These are phyloP conservation scores for Rosa multiflora DNA, from an alignment of 306 rosid genomes.

Conservation along the genomic window DNA sequence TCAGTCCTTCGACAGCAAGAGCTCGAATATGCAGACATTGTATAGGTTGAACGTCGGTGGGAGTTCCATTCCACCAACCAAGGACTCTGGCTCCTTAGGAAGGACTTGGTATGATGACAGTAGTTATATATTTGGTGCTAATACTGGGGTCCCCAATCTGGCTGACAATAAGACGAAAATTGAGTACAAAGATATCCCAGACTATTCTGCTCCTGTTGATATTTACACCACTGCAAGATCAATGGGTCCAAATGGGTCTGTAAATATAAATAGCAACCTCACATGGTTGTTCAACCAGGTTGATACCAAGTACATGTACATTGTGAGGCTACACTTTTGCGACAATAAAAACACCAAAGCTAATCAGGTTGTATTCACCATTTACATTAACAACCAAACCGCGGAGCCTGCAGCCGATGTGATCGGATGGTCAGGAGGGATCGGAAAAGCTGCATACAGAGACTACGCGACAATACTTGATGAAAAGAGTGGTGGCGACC, in stretches of 20 bases:
- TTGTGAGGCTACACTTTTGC: slow-evolving; percentile 52
- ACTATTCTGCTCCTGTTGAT: slow-evolving; percentile 36
- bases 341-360: slow-evolving; percentile 27
- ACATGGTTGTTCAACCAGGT: slow-evolving; percentile 48
- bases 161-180: slow-evolving; percentile 22
- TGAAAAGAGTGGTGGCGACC: slow-evolving; percentile 24
- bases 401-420: slow-evolving; percentile 34
- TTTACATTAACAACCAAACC: slow-evolving; percentile 46
- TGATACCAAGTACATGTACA: slow-evolving; percentile 47
- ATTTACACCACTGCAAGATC: slow-evolving; percentile 40
- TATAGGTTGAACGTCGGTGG: slow-evolving; percentile 48
- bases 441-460: slow-evolving; percentile 29
- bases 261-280: slow-evolving; percentile 36
- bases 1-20: slow-evolving; percentile 24
- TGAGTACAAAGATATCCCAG: slow-evolving; percentile 27
- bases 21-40: slow-evolving; percentile 37
- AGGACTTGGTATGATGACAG: slow-evolving; percentile 48
- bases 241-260: slow-evolving; percentile 30
- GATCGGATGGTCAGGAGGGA: slow-evolving; percentile 39
- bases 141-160: slow-evolving; percentile 26
- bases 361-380: slow-evolving; percentile 39
- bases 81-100: slow-evolving; percentile 38
- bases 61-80: slow-evolving; percentile 35
- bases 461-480: slow-evolving; percentile 27
- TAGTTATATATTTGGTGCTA: slow-evolving; percentile 41